phyloP scores from a whole-genome alignment of 208 protist genomes.

The Crithidia sp. region DNA sequence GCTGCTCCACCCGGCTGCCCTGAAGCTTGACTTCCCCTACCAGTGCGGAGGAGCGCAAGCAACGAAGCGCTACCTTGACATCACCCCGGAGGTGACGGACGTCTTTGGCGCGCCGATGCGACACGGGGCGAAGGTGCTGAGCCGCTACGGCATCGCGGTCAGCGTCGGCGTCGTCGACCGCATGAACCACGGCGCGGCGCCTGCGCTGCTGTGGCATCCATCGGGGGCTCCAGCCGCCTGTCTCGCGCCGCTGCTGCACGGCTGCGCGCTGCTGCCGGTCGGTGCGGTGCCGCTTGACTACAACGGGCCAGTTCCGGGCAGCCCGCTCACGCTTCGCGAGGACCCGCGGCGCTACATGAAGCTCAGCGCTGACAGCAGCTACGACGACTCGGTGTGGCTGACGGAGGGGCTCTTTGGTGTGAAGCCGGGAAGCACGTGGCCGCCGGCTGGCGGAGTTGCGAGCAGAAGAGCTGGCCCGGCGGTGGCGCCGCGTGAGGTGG shows the following conservation, averaged over 20 bases:
- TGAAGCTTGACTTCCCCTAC: constrained; percentile 81
- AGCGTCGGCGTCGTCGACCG: constrained; percentile 59
- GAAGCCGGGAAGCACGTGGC: constrained; percentile 44
- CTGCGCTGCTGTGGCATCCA: constrained; percentile 76
- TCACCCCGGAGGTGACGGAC: constrained; percentile 47
- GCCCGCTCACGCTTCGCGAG: constrained; percentile 49
- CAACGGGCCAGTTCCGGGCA: constrained; percentile 67
- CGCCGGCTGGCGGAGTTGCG: neutral
- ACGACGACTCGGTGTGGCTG: constrained; percentile 69
- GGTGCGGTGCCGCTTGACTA: constrained; percentile 68
- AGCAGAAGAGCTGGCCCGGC: neutral
- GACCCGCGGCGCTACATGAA: constrained; percentile 77
- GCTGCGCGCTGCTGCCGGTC: constrained; percentile 50
- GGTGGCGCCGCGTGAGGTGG: constrained; percentile 23
- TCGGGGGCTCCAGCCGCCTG: constrained; percentile 73
- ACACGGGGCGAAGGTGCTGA: constrained; percentile 79
- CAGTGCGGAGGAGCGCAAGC: constrained; percentile 78
- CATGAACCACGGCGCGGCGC: constrained; percentile 30
- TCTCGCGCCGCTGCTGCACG: constrained; percentile 68
- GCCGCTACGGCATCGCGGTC: constrained; percentile 77
- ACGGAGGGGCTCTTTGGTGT: constrained; percentile 78
- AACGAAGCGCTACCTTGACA: constrained; percentile 75
- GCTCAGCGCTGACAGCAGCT: constrained; percentile 29
- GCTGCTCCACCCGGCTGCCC: constrained; percentile 46
- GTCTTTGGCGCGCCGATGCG: constrained; percentile 41